Percentiles rank a stretch among this genome's conserved stretches.
phyloP scores from a whole-genome alignment of 176 grass and related monocot genomes.

The Saccharum officinarum region DNA sequence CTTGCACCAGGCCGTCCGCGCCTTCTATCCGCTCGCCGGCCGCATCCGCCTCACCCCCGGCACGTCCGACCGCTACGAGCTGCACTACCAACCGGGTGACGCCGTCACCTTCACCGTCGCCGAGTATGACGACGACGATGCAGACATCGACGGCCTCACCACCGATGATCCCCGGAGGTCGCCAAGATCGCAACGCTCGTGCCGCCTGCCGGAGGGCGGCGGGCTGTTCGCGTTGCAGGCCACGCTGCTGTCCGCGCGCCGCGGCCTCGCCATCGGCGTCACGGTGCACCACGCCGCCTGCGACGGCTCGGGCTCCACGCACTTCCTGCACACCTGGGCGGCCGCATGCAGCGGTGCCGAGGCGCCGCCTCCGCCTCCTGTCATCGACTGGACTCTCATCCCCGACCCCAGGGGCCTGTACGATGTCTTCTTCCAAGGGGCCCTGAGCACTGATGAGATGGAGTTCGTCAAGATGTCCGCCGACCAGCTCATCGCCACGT shows the following conservation, averaged over 20 bases:
- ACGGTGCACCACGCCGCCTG: slow-evolving; percentile 48
- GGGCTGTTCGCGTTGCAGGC: slow-evolving; percentile 43
- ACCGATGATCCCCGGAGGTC: slow-evolving; percentile 23
- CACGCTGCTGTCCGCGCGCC: slow-evolving; percentile 27
- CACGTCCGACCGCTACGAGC: slow-evolving; percentile 28
- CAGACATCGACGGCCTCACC: slow-evolving; percentile 7
- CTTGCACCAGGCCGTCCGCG: slow-evolving; percentile 11
- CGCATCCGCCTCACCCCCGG: slow-evolving; percentile 22
- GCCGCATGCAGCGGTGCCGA: background rate
- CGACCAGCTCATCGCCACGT: slow-evolving; percentile 40
- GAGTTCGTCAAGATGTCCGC: background rate
- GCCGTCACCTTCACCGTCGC: slow-evolving; percentile 58
- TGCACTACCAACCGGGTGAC: slow-evolving; percentile 47
- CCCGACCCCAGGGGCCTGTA: slow-evolving; percentile 27
- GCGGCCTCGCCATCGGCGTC: slow-evolving; percentile 50
- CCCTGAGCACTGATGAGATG: background rate
- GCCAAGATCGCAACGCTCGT: slow-evolving; percentile 26
- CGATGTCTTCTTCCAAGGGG: background rate
- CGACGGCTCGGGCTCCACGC: slow-evolving; percentile 47
- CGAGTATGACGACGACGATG: slow-evolving; percentile 18
- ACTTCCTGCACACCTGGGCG: slow-evolving; percentile 57
- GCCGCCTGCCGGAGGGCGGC: slow-evolving; percentile 17
- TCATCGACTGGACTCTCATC: slow-evolving; percentile 36
- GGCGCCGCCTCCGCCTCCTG: background rate
- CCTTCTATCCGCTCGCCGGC: slow-evolving; percentile 57